A percentile compares a stretch with the other conserved stretches of the same genome.
These are phyloP conservation scores for Paramecium sonneborni DNA, from an alignment of 73 alveolate species.

Conservation along the genomic window DNA sequence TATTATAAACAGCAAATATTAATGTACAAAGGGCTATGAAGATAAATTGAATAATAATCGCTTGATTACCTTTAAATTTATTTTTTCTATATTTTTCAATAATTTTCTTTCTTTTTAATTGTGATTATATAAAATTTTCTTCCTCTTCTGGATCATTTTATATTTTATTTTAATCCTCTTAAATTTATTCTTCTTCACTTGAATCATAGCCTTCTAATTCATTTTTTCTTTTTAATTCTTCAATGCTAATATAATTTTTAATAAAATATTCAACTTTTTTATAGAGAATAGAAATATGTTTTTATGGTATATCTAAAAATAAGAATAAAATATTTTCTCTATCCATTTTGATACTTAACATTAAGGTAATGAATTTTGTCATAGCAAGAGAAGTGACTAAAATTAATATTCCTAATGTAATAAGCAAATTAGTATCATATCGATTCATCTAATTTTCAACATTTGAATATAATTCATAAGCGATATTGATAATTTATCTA, in stretches of 20 bases:
- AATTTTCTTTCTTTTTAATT: slow-evolving; percentile 33
- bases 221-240: slow-evolving; percentile 18
- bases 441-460: not conserved
- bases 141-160: slow-evolving; percentile 12
- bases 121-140: not conserved
- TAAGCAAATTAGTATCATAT: not conserved
- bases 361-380: not conserved
- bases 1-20: slow-evolving; percentile 31
- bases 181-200: slow-evolving; percentile 21
- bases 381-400: slow-evolving; percentile 13
- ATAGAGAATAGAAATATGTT: not conserved
- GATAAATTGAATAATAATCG: not conserved
- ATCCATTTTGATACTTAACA: slow-evolving; percentile 11
- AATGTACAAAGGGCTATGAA: not conserved
- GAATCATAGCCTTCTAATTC: slow-evolving; percentile 27
- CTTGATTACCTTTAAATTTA: slow-evolving; percentile 54
- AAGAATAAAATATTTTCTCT: slow-evolving; percentile 49
- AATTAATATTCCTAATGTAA: not conserved
- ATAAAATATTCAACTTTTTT: slow-evolving; percentile 39
- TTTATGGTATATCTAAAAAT: slow-evolving; percentile 50
- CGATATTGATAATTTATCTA: not conserved
- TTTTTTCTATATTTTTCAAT: slow-evolving; percentile 25
- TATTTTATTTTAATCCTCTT: not conserved
- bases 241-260: slow-evolving; percentile 22
- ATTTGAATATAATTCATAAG: not conserved